Evolutionary conservation across 257 asterid species (phyloP), one percentile per base, ranked within the genome.

Genomic region (Knoxia roxburghii): DNA sequence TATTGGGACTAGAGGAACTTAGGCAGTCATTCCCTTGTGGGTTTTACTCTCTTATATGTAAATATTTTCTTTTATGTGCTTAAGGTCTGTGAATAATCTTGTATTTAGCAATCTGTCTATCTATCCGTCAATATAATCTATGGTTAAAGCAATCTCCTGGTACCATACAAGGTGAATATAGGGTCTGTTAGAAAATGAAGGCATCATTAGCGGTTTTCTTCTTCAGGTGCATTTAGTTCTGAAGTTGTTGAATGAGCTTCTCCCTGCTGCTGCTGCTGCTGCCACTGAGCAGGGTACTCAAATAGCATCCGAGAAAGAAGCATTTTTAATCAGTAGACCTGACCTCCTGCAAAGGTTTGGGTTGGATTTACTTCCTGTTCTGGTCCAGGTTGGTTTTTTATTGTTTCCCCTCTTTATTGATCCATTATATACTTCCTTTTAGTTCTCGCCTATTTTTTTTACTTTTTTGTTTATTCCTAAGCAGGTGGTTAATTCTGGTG

Each of bases 401-500:
- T 71, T 39, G 43, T 64, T 67, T 71, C 65, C 61, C 24, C n/a
- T 53, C 26, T 30, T 58, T 20, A 11, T 72, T 66, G 58, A 58
- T 21, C 29, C 23, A 24, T 29, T 53, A 46, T 72, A 72, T 27
- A 24, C 12, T 24, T 46, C 54, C 14, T 39, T 33, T 13, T 48
- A 30, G 33, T 20, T 1, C 51, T 64, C 55, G 29, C 37, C 43
- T 48, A 62, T 70, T 52, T n/a, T n/a, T 23, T 58, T 56, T 57
- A 68, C 78, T 71, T 45, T 59, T 81, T 49, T 69, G 76, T 82
- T 75, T 69, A 66, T 72, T 41, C 51, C 78, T 63, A 62, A 76
- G 65, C 89, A 93, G 99, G 96, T 88, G 81, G 97, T 90, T 70
- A 80, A 84, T 79, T 84, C 99, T 81, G 97, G 99, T 58, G 83